Base-by-base conservation (phyloP, 108 stramenopile genomes). In the Pseudonitzschia multiseries region DNA sequence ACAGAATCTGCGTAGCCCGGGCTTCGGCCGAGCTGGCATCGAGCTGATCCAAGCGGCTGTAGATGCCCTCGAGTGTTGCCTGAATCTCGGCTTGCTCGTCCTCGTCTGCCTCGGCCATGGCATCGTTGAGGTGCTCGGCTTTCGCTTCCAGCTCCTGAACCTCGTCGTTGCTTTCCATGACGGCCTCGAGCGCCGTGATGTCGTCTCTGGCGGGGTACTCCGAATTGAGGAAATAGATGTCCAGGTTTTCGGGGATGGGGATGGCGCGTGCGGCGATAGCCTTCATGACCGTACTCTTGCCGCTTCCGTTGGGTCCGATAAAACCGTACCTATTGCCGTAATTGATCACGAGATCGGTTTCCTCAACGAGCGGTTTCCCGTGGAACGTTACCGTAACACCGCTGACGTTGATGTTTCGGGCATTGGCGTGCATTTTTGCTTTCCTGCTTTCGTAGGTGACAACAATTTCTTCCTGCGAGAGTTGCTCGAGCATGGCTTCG, bases 1-100 rank as follows among this genome's bases (percentile, higher is more conserved):
- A 78, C 28, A 99, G 82, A 85, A 99, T 99, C 26, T 84, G 74
- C 31, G 96, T 95, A 31, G 99, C 99, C 43, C 99, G 83, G n/a
- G 92, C 84, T 87, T 99, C 97, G 54, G 98, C 98, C 29, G 97
- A 97, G 48, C 82, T 84, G 9, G 96, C 98, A 79, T 98, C 98
- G 46, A 99, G 69, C 43, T 92, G 88, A 76, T 99, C 98, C 72
- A 99, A 88, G 22, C 98, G 92, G 69, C 95, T 97, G 75, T 99
- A 99, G 29, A 99, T 77, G 24, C 81, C 82, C 41, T 92, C 86
- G 33, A 67, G 50, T 22, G 70, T 87, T 48, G 18, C 78, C 57
- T 94, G 96, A 61, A 93, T 92, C 24, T 81, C 81, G 14, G 70
- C 76, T 68, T 84, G 83, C 17, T 96, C 97, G 53, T 98, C 94